Evolutionary conservation across 805 yeast species (phyloP), one percentile per base, ranked within the genome.

Genomic region (Ogataea pini): DNA sequence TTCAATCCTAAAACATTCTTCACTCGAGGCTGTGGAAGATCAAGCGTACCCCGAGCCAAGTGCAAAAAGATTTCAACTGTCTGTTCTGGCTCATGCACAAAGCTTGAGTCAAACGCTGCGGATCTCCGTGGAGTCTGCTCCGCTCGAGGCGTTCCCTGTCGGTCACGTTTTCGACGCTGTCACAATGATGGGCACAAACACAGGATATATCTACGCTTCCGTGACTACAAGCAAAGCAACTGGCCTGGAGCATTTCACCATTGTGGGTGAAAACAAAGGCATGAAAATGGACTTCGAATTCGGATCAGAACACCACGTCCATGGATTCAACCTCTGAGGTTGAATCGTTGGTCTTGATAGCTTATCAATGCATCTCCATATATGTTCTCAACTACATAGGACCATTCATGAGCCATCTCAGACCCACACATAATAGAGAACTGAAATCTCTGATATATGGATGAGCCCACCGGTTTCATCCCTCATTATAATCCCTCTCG

Each of bases 171-270:
- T 84, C 44, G 85, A 82, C 1, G 67, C 68, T 2, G 86, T 82
- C 31, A 77, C 77, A 24, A 76, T 90, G 24, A 70, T 75, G 42
- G 88, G 86, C 32, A 71, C 75, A 44, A 89, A 84, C 59, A 59
- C 77, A 1, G 71, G 74, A 44, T 85, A 77, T 58, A 62, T 85
- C 25, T 81, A 75, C 53, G 79, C 81, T 13, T 75, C 79, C 19
- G 63, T 87, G 33, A 86, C 86, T 18, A 73, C 76, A 19, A 73
- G 76, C 5, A 62, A 72, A 37, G 56, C 71, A 7, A 60, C 72
- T 10, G 98, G 96, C 33, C 88, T 84, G 68, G 87, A 83, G 2
- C 97, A 92, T 61, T 71, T 80, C 42, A 86, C 97, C 0, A 84
- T 84, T 55, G 65, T 86, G 36, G 80, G 83, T 50, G 72, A 74